Base-by-base conservation (phyloP, 2,329 filamentous ascomycete genomes). In the Bipolaris cookei region DNA sequence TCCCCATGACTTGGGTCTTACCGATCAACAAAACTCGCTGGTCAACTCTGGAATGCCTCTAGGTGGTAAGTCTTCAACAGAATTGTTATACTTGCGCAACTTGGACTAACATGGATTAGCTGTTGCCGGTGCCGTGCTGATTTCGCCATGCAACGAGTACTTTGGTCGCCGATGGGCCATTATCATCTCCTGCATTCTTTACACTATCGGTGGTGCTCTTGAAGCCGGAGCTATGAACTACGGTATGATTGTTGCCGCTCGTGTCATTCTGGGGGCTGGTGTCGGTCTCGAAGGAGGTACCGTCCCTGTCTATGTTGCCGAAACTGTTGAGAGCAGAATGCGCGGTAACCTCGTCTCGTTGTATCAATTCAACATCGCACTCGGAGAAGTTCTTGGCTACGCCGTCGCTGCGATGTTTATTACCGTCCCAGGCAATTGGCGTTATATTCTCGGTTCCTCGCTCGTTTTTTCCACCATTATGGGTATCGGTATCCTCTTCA, bases 291-390 rank as follows among this genome's bases (percentile, higher is more conserved):
- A 91, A 70, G 88, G 88, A 48, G 89, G 89, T 71, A 91, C 88
- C 0, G 88, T 91, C 4, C 88, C 88, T 0, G 86, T 91, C 51
- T 91, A 91, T 61, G 88, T 91, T 28, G 88, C 89, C 1, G 89
- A 91, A 74, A 88, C 86, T 0, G 88, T 90, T 41, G 87, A 89
- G 65, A 81, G 85, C 30, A 82, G 81, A 56, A 81, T 90, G 21
- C 85, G 89, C 66, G 89, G 89, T 63, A 91, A 91, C 72, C 76
- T 91, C 47, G 89, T 91, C 1, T 90, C 88, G 0, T 79, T 91
- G 0, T 91, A 91, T 72, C 89, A 91, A 70, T 85, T 91, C 76
- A 90, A 89, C 76, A 91, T 91, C 67, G 89, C 89, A 0, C 81
- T 91, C 0, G 89, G 89, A 25, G 89, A 91, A 65, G 88, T 91